Conservation (phyloP, 306 rosid genomes). For the Dryas alaskensis region DNA sequence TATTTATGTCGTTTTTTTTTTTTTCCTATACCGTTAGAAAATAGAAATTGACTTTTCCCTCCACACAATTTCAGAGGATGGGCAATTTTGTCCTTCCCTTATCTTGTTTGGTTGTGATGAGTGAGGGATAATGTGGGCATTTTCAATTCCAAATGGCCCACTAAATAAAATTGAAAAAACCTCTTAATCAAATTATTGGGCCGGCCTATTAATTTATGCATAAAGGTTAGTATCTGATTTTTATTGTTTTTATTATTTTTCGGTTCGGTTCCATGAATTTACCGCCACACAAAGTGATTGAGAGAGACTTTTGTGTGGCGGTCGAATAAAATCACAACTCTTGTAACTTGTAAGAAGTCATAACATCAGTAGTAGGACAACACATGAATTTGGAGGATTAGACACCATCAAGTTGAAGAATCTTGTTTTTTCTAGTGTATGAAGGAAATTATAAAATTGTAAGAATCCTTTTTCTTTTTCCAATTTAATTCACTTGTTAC, state of each 20-base stretch:
- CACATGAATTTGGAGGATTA: neutral
- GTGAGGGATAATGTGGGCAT: conserved; percentile 22
- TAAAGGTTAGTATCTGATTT: neutral
- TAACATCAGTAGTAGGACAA: neutral
- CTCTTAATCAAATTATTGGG: conserved; percentile 28
- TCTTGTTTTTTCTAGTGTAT: neutral
- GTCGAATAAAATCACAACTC: conserved; percentile 10
- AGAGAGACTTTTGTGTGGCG: conserved; percentile 1
- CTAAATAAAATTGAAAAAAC: conserved; percentile 8
- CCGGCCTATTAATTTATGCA: conserved; percentile 13
- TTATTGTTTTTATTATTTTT: neutral
- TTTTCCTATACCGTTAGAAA: conserved; percentile 60
- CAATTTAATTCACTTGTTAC: too few relatives aligned
- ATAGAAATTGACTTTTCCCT: conserved; percentile 72
- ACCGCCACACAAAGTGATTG: conserved; percentile 6
- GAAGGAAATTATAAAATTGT: neutral
- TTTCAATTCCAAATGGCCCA: conserved; percentile 21
- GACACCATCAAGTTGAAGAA: neutral
- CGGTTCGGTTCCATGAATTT: conserved; percentile 4
- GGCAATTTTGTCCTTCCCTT: conserved; percentile 36
- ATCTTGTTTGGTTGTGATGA: neutral
- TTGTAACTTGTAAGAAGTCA: neutral
- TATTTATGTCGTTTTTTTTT: neutral
- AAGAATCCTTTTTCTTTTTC: too few relatives aligned
- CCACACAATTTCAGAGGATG: conserved; percentile 39